phyloP scores from a whole-genome alignment of 2,329 filamentous ascomycete genomes.

The Setomelanomma holmii region DNA sequence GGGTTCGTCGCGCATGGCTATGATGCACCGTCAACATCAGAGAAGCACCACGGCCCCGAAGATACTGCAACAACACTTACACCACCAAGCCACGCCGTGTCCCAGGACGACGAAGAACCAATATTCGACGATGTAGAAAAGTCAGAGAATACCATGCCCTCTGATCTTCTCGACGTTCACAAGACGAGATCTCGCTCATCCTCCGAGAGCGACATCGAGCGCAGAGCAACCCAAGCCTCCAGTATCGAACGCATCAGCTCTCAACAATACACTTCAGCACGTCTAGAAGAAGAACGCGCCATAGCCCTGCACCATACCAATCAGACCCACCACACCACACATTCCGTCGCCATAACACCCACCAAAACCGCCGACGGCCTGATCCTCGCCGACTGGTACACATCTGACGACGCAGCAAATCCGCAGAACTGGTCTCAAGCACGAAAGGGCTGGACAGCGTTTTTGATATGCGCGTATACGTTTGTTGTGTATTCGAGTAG shows the following conservation, averaged over 20 bases:
- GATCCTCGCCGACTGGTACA: conserved; percentile 1
- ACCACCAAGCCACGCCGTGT: background rate
- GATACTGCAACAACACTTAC: background rate
- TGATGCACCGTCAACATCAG: background rate
- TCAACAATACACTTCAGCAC: background rate
- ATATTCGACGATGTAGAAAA: too few species aligned
- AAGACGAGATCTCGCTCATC: background rate
- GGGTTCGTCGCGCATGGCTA: conserved; percentile 22
- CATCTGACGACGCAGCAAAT: background rate
- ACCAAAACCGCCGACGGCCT: background rate
- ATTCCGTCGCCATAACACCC: background rate
- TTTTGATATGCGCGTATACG: conserved; percentile 58
- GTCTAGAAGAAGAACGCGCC: background rate
- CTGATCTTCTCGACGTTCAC: background rate
- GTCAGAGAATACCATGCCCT: too few species aligned
- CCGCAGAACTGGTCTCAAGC: conserved; percentile 46
- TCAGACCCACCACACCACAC: background rate
- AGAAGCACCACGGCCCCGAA: background rate
- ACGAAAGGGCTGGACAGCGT: conserved; percentile 55
- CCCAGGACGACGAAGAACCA: background rate
- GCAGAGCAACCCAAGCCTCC: background rate
- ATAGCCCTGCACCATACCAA: background rate
- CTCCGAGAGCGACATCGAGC: background rate
- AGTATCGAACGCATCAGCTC: background rate
- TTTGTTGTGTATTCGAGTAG: conserved; percentile 61